Conservation (phyloP, 768 basidiomycete species). For the Mycena filopes region DNA sequence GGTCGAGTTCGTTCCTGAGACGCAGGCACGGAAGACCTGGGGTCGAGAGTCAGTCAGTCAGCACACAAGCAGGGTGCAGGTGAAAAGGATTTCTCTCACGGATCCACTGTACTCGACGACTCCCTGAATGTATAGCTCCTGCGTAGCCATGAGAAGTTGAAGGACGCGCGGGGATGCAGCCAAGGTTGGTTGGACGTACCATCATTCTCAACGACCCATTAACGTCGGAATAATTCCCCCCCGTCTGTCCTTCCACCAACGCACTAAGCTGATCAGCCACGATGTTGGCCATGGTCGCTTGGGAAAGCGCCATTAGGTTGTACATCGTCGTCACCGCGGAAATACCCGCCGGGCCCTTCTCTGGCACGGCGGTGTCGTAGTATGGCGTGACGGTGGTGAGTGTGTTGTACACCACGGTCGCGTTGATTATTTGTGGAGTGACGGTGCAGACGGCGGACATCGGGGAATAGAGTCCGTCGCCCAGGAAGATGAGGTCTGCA, state of each 20-base stretch:
- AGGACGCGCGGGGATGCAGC: neutral
- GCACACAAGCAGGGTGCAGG: too few species aligned
- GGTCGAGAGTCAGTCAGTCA: too few species aligned
- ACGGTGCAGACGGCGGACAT: constrained; percentile 8
- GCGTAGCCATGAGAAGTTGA: neutral
- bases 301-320: neutral
- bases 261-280: neutral
- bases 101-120: constrained; percentile 5
- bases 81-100: neutral
- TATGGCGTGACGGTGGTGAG: too few species aligned
- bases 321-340: constrained; percentile 1
- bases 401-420: too few species aligned
- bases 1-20: neutral
- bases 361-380: too few species aligned
- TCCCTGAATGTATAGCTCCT: neutral
- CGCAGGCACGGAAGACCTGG: neutral
- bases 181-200: neutral
- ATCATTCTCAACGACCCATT: neutral
- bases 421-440: neutral
- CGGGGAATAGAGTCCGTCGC: neutral
- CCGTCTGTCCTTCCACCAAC: neutral
- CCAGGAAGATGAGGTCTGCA: constrained; percentile 7
- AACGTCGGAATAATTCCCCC: neutral
- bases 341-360: neutral
- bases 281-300: neutral